phyloP scores from a whole-genome alignment of 148 eudicot species.

The Amaranthus cruentus region DNA sequence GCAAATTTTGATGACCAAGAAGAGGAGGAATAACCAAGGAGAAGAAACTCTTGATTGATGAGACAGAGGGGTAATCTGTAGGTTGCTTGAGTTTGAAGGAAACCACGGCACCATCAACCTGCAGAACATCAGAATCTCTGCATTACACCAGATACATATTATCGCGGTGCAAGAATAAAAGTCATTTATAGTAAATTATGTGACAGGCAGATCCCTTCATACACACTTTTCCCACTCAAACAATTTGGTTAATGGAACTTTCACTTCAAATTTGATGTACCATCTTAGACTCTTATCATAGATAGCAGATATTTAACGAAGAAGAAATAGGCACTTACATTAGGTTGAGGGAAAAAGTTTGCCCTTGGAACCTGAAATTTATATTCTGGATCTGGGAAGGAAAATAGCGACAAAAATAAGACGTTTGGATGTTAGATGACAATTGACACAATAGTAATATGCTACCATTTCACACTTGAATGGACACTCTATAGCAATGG shows the following conservation, averaged over 20 bases:
- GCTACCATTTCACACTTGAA: background rate
- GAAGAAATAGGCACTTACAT: conserved; percentile 45
- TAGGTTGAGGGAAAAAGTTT: conserved; percentile 88
- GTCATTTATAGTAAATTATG: no score
- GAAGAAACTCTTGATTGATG: conserved; percentile 81
- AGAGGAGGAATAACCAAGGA: conserved; percentile 49
- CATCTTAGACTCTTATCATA: background rate
- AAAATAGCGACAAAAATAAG: background rate
- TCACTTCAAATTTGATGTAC: background rate
- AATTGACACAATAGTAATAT: background rate
- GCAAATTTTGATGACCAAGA: background rate
- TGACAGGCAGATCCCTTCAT: background rate
- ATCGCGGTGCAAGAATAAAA: background rate
- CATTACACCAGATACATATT: background rate
- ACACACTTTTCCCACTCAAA: background rate
- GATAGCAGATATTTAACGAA: background rate
- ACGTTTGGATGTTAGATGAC: background rate
- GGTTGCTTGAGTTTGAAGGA: conserved; percentile 68
- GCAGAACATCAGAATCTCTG: background rate
- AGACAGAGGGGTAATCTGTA: conserved; percentile 66
- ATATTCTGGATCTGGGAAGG: conserved; percentile 72
- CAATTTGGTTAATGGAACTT: background rate
- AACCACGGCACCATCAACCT: conserved; percentile 97
- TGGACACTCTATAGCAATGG: no score
- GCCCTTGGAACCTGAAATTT: conserved; percentile 74